Evolutionary conservation across 768 basidiomycete genomes (phyloP), one percentile per base, ranked within the genome.

Genomic region (Hypholoma sublateritium): DNA sequence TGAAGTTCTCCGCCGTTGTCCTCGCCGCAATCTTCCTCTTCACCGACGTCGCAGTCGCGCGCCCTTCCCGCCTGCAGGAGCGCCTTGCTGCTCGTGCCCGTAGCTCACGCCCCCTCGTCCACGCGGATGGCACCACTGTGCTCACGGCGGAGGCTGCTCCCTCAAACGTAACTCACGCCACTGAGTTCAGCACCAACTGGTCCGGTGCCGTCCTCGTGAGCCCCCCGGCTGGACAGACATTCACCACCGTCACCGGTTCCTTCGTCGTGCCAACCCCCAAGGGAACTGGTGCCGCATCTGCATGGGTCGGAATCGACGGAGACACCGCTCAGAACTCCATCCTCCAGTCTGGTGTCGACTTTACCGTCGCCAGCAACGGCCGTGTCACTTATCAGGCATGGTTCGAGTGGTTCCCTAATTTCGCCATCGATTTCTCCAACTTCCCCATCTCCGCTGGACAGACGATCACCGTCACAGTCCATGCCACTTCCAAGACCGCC

Each of bases 251-350:
- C 43, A 63, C 59, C 12, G 62, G 62, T 25, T 60, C 59, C 14
- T 63, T 63, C 49, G 57, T 58, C 28, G 59, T 63, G n/a, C 62
- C 62, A 57, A 63, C 59, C 14, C 62, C 62, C 17, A 48, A 28
- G 1, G 59, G 59, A 21, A 58, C n/a, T 21, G 62, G 62, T 17
- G 62, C 62, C 22, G 62, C 62, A 6, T 63, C 62, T 12, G 62
- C 62, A 22, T 63, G 62, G 62, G 62, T 63, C 36, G 62, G 62
- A n/a, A 63, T 63, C 34, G 62, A 63, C 55, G 62, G 62, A 19
- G 62, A 63, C 42, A 63, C 62, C n/a, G 57, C 57, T 8, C 57
- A 56, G 35, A 60, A 37, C 47, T 58, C 62, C 11, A 63, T 63
- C 52, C 59, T 63, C 14, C 62, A 63, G 43, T 56, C 62, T 21